These are phyloP conservation scores for Leucaena leucocephala DNA, from an alignment of 306 rosid species.

Conservation along the genomic window DNA sequence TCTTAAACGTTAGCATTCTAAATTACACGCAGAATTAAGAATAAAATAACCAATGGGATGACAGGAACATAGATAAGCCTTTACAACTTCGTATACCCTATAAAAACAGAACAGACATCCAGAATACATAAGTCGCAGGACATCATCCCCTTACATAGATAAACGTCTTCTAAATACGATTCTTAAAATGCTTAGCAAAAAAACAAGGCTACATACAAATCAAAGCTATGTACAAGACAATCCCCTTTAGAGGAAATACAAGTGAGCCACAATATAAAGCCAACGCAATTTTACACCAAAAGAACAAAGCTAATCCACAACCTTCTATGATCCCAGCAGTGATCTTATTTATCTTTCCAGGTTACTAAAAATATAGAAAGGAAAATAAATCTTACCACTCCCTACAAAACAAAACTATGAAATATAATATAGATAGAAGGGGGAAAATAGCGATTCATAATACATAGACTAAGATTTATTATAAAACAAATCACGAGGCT, in stretches of 20 bases:
- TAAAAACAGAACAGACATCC: background rate
- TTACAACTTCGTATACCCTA: background rate
- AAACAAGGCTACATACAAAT: background rate
- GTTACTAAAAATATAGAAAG: background rate
- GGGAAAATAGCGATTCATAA: background rate
- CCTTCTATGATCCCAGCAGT: background rate
- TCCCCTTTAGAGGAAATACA: too few relatives aligned
- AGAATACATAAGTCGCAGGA: background rate
- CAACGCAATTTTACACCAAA: background rate
- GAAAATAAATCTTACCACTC: background rate
- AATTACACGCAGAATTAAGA: too few relatives aligned
- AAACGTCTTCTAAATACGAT: background rate
- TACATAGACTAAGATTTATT: background rate
- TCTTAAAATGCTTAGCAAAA: too few relatives aligned
- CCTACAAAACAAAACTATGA: background rate
- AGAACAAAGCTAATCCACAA: background rate
- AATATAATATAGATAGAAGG: background rate
- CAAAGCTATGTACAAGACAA: background rate
- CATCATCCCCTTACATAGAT: background rate
- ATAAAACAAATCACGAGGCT: background rate
- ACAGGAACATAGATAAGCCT: background rate
- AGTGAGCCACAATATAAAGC: background rate
- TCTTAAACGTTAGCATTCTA: background rate
- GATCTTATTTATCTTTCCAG: background rate
- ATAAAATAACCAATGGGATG: background rate